phyloP scores from a whole-genome alignment of 768 basidiomycete species.

The Lactarius indigo region DNA sequence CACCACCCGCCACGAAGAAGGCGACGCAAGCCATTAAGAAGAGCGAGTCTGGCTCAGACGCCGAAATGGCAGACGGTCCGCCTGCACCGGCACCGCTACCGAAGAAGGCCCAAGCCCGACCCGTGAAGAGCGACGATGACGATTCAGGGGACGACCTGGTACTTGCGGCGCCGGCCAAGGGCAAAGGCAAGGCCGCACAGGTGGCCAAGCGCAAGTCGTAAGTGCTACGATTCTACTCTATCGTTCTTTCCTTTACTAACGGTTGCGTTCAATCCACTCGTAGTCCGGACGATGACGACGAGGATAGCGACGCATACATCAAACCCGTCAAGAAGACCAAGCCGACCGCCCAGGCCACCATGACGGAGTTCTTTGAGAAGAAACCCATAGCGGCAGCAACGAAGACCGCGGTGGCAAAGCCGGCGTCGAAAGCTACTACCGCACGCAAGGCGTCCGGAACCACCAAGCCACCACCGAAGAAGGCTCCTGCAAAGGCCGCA shows the following conservation, averaged over 20 bases:
- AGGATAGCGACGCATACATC: conserved; percentile 25
- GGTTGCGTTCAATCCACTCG: not conserved
- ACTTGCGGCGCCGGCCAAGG: conserved; percentile 34
- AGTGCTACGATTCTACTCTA: conserved; percentile 17
- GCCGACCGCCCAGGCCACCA: conserved; percentile 27
- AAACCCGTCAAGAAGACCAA: conserved; percentile 58
- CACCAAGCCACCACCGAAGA: conserved; percentile 40
- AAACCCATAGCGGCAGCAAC: conserved; percentile 1
- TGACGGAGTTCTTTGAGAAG: conserved; percentile 64
- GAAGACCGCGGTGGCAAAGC: conserved; percentile 22
- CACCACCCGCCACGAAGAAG: conserved; percentile 26
- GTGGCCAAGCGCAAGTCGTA: conserved; percentile 67
- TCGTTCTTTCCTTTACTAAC: not conserved
- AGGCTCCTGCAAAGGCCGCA: conserved; percentile 28
- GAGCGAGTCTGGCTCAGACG: conserved; percentile 32
- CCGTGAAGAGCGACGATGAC: conserved; percentile 32
- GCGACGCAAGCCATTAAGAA: conserved; percentile 26
- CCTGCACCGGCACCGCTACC: conserved; percentile 30
- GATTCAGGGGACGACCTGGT: conserved; percentile 40
- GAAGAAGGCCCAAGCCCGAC: conserved; percentile 8
- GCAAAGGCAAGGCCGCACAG: conserved; percentile 45
- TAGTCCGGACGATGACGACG: conserved; percentile 4
- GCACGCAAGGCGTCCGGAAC: conserved; percentile 53
- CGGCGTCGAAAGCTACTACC: conserved; percentile 22
- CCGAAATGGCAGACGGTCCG: conserved; percentile 30